Conservation (phyloP, 192 early-diverging fungal species). For the Rhizophagus prolifer region DNA sequence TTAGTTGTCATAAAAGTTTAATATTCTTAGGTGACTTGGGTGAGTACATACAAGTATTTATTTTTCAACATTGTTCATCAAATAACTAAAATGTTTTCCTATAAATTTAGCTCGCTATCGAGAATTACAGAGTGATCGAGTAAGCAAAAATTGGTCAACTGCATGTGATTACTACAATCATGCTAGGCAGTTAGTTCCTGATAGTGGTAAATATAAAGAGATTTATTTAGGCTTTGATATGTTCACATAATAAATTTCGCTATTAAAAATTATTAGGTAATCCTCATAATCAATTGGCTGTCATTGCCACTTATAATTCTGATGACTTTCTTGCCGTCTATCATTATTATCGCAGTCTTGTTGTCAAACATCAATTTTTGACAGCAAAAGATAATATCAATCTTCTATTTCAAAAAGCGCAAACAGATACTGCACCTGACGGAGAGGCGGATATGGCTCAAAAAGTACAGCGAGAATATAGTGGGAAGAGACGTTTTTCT, state of each 20-base stretch:
- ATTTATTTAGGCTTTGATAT: neutral
- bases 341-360: constrained; percentile 51
- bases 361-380: constrained; percentile 47
- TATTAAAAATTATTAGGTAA: constrained; percentile 42
- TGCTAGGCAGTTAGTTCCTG: constrained; percentile 58
- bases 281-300: constrained; percentile 78
- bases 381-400: constrained; percentile 49
- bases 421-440: neutral
- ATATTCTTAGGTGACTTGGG: constrained; percentile 71
- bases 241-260: neutral
- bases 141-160: constrained; percentile 55
- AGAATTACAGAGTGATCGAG: constrained; percentile 54
- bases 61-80: constrained; percentile 4
- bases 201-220: constrained; percentile 36
- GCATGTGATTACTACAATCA: constrained; percentile 65
- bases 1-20: constrained; percentile 52
- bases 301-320: constrained; percentile 57
- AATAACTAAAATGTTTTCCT: neutral
- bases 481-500: constrained; percentile 33
- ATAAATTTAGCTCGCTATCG: constrained; percentile 56
- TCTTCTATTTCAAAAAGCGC: constrained; percentile 43
- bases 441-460: neutral
- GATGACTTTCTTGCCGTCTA: constrained; percentile 50
- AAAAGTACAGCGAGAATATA: constrained; percentile 35
- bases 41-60: constrained; percentile 28